These are phyloP conservation scores for Exidia glandulosa DNA, from an alignment of 768 basidiomycete species.

Conservation along the genomic window DNA sequence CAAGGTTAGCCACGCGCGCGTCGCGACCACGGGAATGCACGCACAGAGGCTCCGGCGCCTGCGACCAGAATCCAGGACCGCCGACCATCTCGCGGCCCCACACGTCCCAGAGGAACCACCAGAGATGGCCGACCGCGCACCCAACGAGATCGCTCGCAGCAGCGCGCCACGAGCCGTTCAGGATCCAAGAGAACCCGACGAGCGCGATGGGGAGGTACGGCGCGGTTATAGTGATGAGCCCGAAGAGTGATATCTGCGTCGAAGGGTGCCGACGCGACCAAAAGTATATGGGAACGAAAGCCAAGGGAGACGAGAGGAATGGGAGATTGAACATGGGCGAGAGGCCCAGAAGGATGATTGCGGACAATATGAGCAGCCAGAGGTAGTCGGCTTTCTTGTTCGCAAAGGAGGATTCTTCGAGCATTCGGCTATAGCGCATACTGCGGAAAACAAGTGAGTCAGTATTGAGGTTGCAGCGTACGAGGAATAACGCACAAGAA, in stretches of 20 bases:
- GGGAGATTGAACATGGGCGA: conserved; percentile 87
- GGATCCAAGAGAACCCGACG: conserved; percentile 47
- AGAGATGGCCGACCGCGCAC: conserved; percentile 77
- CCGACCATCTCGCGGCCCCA: conserved; percentile 85
- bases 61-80: conserved; percentile 57
- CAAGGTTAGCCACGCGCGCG: conserved; percentile 1
- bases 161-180: conserved; percentile 75
- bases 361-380: conserved; percentile 81
- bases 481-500: conserved; percentile 81
- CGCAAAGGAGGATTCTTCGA: conserved; percentile 93
- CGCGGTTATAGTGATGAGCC: conserved; percentile 87
- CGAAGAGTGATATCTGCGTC: conserved; percentile 90
- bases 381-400: conserved; percentile 89
- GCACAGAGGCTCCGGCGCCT: conserved; percentile 60
- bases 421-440: conserved; percentile 93
- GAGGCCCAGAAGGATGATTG: conserved; percentile 73
- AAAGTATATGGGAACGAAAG: conserved; percentile 92
- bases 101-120: conserved; percentile 77
- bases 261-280: conserved; percentile 94
- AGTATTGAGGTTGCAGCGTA: background rate
- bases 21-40: conserved; percentile 19
- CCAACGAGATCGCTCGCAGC: conserved; percentile 75
- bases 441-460: conserved; percentile 27
- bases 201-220: conserved; percentile 91
- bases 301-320: conserved; percentile 85